These are phyloP conservation scores for Chlorella sorokiniana DNA, from an alignment of 139 green algal genomes.

Conservation along the genomic window DNA sequence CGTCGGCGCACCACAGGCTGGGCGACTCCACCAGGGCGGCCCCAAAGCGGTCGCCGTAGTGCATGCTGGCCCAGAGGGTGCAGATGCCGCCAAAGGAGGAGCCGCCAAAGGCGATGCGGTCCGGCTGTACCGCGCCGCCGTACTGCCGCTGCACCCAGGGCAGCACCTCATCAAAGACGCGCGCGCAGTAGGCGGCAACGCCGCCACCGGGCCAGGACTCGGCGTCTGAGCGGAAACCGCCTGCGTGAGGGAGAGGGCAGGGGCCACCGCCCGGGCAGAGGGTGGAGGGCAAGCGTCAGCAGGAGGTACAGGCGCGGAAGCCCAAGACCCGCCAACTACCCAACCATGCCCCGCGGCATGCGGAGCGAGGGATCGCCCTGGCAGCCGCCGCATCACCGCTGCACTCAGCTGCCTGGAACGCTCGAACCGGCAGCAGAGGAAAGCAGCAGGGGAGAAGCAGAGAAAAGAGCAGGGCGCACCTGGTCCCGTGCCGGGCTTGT, in stretches of 20 bases:
- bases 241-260: background rate
- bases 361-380: no score
- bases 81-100: conserved; percentile 65
- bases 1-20: conserved; percentile 53
- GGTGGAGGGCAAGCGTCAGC: background rate
- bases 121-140: conserved; percentile 12
- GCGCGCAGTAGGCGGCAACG: conserved; percentile 42
- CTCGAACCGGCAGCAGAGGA: no score
- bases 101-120: conserved; percentile 47
- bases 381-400: no score
- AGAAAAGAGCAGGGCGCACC: background rate
- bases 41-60: conserved; percentile 34
- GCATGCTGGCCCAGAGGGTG: conserved; percentile 40
- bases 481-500: conserved; percentile 53
- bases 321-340: no score
- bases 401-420: no score
- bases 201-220: conserved; percentile 50
- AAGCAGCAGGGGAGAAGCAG: background rate
- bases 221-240: conserved; percentile 42
- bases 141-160: conserved; percentile 45
- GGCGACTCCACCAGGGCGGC: conserved; percentile 54
- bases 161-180: conserved; percentile 44
- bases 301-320: no score
- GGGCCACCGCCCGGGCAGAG: background rate
- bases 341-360: no score